Evolutionary conservation across 2,329 filamentous ascomycete genomes (phyloP).

Genomic region (Botrytis hyacinthi): DNA sequence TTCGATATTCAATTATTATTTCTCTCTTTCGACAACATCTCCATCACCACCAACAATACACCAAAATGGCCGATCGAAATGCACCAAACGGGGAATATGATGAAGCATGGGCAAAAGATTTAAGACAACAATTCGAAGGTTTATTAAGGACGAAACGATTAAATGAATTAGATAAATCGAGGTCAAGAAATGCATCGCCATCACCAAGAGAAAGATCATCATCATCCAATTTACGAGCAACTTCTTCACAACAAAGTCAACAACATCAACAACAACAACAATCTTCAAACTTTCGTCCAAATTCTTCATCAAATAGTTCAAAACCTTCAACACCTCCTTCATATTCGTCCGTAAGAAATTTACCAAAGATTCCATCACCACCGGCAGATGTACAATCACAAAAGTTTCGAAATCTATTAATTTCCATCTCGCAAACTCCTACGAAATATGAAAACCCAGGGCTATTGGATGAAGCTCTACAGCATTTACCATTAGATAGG

Average conservation of each 20-base stretch:
- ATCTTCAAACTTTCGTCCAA: conserved; percentile 44
- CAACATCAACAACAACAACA: conserved; percentile 22
- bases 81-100: conserved; percentile 45
- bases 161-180: conserved; percentile 71
- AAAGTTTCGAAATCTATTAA: conserved; percentile 77
- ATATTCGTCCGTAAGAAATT: conserved; percentile 60
- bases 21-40: background rate
- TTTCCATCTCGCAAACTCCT: conserved; percentile 83
- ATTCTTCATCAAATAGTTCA: conserved; percentile 45
- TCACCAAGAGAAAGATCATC: conserved; percentile 52
- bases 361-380: conserved; percentile 70
- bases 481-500: conserved; percentile 80
- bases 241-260: conserved; percentile 17
- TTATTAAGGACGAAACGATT: conserved; percentile 82
- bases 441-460: conserved; percentile 96
- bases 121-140: conserved; percentile 83
- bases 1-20: background rate
- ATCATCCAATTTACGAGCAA: conserved; percentile 47
- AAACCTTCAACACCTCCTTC: conserved; percentile 50
- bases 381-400: conserved; percentile 70
- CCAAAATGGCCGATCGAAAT: conserved; percentile 34
- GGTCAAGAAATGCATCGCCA: conserved; percentile 58
- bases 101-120: conserved; percentile 73
- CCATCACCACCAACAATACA: background rate
- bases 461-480: conserved; percentile 84